phyloP scores from a whole-genome alignment of 495 filamentous ascomycete species.

The Penicillium paxilli region DNA sequence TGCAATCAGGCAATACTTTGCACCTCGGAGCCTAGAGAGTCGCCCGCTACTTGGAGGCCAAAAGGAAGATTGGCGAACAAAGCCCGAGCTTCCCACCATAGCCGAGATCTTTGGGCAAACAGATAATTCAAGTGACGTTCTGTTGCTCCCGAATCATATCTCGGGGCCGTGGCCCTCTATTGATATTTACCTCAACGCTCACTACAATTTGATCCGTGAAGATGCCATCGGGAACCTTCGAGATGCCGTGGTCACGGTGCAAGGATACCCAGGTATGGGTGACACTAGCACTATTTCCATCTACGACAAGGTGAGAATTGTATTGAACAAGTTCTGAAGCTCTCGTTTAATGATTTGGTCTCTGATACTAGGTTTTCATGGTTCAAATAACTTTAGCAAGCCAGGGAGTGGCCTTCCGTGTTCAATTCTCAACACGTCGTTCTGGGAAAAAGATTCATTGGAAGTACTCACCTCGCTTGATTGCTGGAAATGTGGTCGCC shows the following conservation, averaged over 20 bases:
- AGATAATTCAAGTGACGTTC: slow-evolving; percentile 18
- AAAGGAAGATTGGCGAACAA: slow-evolving; percentile 36
- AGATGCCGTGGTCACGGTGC: slow-evolving; percentile 53
- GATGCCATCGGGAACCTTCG: slow-evolving; percentile 62
- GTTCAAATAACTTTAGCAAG: slow-evolving; percentile 60
- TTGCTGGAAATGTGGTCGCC: slow-evolving; percentile 69
- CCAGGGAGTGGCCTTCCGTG: slow-evolving; percentile 62
- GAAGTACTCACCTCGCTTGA: slow-evolving; percentile 72
- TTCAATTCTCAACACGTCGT: slow-evolving; percentile 70
- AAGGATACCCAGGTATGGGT: slow-evolving; percentile 40
- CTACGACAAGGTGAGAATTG: slow-evolving; percentile 65
- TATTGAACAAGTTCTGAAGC: background rate
- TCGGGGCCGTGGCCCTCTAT: slow-evolving; percentile 48
- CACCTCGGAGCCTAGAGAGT: background rate
- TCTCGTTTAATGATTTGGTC: background rate
- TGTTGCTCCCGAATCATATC: slow-evolving; percentile 39
- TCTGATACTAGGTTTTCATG: slow-evolving; percentile 59
- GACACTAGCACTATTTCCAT: slow-evolving; percentile 61
- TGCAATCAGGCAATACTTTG: slow-evolving; percentile 40
- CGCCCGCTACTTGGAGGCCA: background rate
- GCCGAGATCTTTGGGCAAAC: slow-evolving; percentile 42
- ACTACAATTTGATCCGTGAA: slow-evolving; percentile 67
- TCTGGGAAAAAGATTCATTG: slow-evolving; percentile 71
- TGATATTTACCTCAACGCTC: slow-evolving; percentile 56
- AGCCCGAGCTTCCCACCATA: slow-evolving; percentile 46